These are phyloP conservation scores for Euphorbia corollata DNA, from an alignment of 441 rosid genomes.

Conservation along the genomic window DNA sequence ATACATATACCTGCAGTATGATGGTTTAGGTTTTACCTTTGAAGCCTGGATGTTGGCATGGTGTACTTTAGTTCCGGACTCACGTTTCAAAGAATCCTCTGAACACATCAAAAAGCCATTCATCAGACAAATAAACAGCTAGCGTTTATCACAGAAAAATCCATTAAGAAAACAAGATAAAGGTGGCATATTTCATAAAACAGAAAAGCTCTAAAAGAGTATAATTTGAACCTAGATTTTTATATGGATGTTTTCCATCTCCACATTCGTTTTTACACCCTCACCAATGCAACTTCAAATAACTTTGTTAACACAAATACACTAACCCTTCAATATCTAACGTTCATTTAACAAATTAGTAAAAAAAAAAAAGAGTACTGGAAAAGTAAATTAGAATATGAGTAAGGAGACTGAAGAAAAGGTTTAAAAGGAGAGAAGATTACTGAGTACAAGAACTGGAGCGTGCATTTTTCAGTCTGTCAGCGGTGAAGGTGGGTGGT, in stretches of 20 bases:
- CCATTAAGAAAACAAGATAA: not conserved
- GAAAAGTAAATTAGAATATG: not conserved
- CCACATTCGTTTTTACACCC: not conserved
- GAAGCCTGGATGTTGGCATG: constrained; percentile 74
- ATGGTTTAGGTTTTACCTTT: constrained; percentile 33
- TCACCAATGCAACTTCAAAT: not conserved
- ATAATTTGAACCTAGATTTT: not conserved
- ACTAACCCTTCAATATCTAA: not conserved
- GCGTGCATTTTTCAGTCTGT: constrained; percentile 2
- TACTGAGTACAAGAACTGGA: constrained; percentile 9
- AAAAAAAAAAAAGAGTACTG: not conserved
- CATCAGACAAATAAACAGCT: not conserved
- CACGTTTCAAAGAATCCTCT: constrained; percentile 79
- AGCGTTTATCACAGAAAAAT: not conserved
- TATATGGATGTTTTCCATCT: not conserved
- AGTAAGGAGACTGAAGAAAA: not conserved
- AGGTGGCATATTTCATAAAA: not conserved
- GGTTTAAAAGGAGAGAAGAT: constrained; percentile 1
- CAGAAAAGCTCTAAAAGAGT: not conserved
- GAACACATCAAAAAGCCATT: constrained; percentile 8
- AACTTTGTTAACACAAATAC: not conserved
- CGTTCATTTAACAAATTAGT: not conserved
- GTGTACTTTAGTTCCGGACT: constrained; percentile 61
- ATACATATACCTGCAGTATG: not conserved
- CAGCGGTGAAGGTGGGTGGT: too few species aligned